Conservation (phyloP, 2,329 filamentous ascomycete species). For the Aspergillus sp. region DNA sequence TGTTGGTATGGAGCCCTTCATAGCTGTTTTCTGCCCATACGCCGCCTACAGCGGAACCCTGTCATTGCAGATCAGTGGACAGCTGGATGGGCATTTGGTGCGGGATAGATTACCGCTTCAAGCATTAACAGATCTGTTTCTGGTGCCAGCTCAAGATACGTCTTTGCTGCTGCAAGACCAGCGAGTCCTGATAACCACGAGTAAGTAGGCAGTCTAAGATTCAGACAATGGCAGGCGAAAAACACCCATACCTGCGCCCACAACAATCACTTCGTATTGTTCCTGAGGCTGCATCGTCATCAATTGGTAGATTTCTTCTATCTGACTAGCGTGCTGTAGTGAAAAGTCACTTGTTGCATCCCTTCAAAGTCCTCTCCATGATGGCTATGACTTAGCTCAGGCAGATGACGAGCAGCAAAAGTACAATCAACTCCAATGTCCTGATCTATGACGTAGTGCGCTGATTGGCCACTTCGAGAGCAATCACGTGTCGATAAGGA, state of each 20-base stretch:
- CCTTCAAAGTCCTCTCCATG: too few species aligned
- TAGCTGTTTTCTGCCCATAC: slow-evolving; percentile 10
- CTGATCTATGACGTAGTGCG: neutral
- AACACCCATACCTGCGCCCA: neutral
- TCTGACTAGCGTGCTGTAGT: too few species aligned
- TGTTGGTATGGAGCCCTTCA: slow-evolving; percentile 8
- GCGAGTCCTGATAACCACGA: neutral
- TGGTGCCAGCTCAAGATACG: slow-evolving; percentile 10
- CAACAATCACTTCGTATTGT: neutral
- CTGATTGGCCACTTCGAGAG: slow-evolving; percentile 33
- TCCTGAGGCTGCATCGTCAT: neutral
- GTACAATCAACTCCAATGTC: neutral
- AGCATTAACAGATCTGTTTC: slow-evolving; percentile 1
- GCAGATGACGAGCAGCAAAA: neutral
- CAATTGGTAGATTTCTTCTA: too few species aligned
- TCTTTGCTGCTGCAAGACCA: slow-evolving; percentile 13
- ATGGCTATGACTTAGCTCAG: too few species aligned
- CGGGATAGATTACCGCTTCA: neutral
- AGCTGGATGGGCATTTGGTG: neutral
- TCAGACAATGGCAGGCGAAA: neutral
- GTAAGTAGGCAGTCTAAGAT: neutral
- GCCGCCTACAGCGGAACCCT: slow-evolving; percentile 4
- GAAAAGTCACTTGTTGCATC: too few species aligned
- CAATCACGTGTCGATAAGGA: slow-evolving; percentile 20
- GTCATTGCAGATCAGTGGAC: neutral